Conservation (phyloP, 2,329 filamentous ascomycete genomes). For the Pseudopithomyces maydicus region DNA sequence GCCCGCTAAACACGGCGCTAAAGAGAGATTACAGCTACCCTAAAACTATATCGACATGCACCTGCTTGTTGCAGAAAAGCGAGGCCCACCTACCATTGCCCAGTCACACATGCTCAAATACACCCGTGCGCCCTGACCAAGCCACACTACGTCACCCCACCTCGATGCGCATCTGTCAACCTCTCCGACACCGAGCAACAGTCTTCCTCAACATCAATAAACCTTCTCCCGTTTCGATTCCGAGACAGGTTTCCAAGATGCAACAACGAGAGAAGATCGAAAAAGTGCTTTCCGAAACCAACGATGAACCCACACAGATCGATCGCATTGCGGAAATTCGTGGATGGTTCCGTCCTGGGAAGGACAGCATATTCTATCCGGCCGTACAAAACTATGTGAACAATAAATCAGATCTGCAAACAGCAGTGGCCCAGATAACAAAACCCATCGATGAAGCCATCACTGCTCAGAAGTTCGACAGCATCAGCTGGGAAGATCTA, state of each 20-base stretch:
- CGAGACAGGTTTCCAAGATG: constrained; percentile 14
- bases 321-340: constrained; percentile 36
- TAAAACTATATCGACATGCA: not conserved
- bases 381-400: constrained; percentile 29
- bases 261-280: constrained; percentile 23
- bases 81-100: not conserved
- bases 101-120: not conserved
- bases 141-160: constrained; percentile 7
- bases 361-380: constrained; percentile 27
- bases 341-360: constrained; percentile 34
- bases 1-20: too few relatives aligned
- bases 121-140: not conserved
- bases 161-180: not conserved
- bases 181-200: not conserved
- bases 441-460: constrained; percentile 33
- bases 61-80: constrained; percentile 1
- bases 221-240: not conserved
- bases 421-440: constrained; percentile 23
- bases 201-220: not conserved
- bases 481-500: constrained; percentile 27
- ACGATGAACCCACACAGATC: constrained; percentile 26
- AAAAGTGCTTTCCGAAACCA: constrained; percentile 20
- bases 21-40: not conserved
- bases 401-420: constrained; percentile 18
- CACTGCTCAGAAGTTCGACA: constrained; percentile 19